These are phyloP conservation scores for Thalassiosira hispida DNA, from an alignment of 352 stramenopile genomes.

Conservation along the genomic window DNA sequence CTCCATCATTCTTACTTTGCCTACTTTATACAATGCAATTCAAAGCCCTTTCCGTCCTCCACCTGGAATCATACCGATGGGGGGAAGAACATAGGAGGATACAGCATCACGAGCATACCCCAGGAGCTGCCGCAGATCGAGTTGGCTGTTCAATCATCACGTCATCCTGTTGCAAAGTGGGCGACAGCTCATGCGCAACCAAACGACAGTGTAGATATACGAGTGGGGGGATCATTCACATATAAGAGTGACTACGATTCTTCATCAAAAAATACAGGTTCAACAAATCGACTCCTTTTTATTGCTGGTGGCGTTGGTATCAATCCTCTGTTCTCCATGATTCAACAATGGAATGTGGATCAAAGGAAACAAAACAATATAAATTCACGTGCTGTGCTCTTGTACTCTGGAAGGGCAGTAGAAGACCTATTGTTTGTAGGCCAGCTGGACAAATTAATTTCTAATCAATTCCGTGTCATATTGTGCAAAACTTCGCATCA, in stretches of 20 bases:
- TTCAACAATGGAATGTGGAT: conserved; percentile 44
- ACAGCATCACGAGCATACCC: conserved; percentile 59
- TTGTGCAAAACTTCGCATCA: too few species aligned
- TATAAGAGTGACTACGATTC: neutral
- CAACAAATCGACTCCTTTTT: conserved; percentile 34
- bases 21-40: too few species aligned
- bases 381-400: conserved; percentile 30
- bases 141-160: conserved; percentile 46
- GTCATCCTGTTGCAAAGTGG: conserved; percentile 36
- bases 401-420: conserved; percentile 43
- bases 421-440: conserved; percentile 55
- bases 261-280: neutral
- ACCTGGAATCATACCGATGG: too few species aligned
- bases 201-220: conserved; percentile 35
- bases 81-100: conserved; percentile 66
- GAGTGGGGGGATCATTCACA: conserved; percentile 50
- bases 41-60: conserved; percentile 11
- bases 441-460: too few species aligned
- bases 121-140: conserved; percentile 41
- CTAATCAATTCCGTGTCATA: too few species aligned
- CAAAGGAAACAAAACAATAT: neutral
- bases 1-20: too few species aligned
- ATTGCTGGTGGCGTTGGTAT: conserved; percentile 66
- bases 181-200: conserved; percentile 11
- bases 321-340: conserved; percentile 59